phyloP scores from a whole-genome alignment of 2,329 filamentous ascomycete genomes.

The Fusarium bactridioides region DNA sequence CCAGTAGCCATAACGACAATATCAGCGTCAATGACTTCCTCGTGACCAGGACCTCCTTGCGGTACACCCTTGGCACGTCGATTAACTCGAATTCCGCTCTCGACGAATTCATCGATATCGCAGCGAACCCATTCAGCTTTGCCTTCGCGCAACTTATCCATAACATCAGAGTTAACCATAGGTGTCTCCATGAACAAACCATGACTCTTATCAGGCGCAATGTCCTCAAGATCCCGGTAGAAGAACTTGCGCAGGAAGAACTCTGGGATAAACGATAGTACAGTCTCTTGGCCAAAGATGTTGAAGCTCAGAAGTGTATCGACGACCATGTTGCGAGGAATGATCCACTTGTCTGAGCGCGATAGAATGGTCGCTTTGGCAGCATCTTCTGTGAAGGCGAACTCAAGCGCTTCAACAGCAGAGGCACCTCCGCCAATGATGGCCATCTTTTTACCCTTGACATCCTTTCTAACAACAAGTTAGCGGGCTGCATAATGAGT shows the following conservation, averaged over 20 bases:
- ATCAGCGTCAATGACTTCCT: conserved; percentile 73
- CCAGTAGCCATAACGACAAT: conserved; percentile 86
- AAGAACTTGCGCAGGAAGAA: conserved; percentile 78
- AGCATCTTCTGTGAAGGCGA: conserved; percentile 72
- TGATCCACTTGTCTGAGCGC: conserved; percentile 86
- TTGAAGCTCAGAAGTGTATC: conserved; percentile 79
- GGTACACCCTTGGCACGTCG: conserved; percentile 75
- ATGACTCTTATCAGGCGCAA: conserved; percentile 73
- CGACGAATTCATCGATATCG: conserved; percentile 74
- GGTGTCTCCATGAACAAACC: conserved; percentile 80
- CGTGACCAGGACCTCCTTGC: conserved; percentile 75
- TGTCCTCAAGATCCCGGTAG: conserved; percentile 79
- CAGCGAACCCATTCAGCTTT: conserved; percentile 82
- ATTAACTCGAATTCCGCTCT: conserved; percentile 74
- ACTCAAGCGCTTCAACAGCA: conserved; percentile 84
- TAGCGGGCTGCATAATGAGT: not conserved
- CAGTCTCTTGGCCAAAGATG: conserved; percentile 79
- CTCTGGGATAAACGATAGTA: conserved; percentile 81
- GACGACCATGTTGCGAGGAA: conserved; percentile 79
- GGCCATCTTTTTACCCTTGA: conserved; percentile 76
- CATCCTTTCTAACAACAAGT: conserved; percentile 62
- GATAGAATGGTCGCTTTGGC: conserved; percentile 76
- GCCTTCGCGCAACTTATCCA: conserved; percentile 76
- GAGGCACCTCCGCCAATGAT: conserved; percentile 83
- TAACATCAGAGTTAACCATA: conserved; percentile 86